Evolutionary conservation across 768 basidiomycete species (phyloP), one percentile per base, ranked within the genome.

Genomic region (Suillus fuscotomentosus): DNA sequence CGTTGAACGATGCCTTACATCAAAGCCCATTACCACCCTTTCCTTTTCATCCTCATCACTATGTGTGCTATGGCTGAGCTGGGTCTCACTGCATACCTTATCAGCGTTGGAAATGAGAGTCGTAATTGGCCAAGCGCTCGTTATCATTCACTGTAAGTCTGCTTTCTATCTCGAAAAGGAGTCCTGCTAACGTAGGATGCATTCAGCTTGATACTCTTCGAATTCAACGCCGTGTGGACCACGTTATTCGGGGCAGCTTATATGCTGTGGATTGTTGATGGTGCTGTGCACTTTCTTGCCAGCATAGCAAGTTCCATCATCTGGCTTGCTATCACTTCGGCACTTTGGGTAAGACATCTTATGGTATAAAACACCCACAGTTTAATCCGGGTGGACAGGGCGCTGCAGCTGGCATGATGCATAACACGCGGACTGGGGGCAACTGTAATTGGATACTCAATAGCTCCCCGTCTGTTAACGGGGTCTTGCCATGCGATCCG

Each of bases 181-280:
- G 43, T 60, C 6, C 54, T 60, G 53, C 63, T 71, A 53, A 69
- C 17, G 63, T 54, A 20, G 36, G 56, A 54, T 38, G n/a, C 38
- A 48, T 53, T 39, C 31, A 88, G 86, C 47, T 69, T 89, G 62
- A 84, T 88, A 56, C 75, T 88, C 56, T 82, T 87, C 65, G 78
- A 86, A 64, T 88, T 90, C 74, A 85, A 86, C 68, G 81, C 89
- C 24, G 82, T 84, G 45, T 93, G 92, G 91, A 92, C 91, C n/a
- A 80, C 84, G 2, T 68, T 91, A 50, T 92, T 91, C 72, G 83
- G 87, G 15, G 79, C 83, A 14, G 85, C 86, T 41, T 94, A 92
- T 70, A 78, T 91, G 67, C 69, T 91, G 39, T 92, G 89, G 87
- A 84, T 88, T 51, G 75, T 89, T 45, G 86, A 87, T 61, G 87